Evolutionary conservation across 805 yeast genomes (phyloP).

Genomic region (Kodamaea neixiangensis): DNA sequence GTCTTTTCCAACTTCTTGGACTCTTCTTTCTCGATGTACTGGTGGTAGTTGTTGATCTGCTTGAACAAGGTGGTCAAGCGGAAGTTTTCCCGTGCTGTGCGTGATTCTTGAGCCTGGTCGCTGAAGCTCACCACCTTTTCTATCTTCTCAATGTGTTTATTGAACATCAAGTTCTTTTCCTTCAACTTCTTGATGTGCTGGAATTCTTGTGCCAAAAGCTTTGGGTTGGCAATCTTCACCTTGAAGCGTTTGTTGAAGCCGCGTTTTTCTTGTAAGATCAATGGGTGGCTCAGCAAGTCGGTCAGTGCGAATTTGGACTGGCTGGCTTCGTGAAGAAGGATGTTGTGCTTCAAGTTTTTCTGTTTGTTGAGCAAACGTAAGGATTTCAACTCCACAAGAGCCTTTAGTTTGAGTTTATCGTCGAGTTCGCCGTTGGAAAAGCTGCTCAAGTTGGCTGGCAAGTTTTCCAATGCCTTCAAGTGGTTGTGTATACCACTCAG

Average conservation of each 20-base stretch:
- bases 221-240: slow-evolving; percentile 71
- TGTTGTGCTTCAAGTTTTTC: slow-evolving; percentile 63
- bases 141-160: slow-evolving; percentile 27
- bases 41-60: slow-evolving; percentile 50
- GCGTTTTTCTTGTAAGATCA: slow-evolving; percentile 67
- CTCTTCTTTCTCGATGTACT: slow-evolving; percentile 69
- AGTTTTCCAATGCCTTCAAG: slow-evolving; percentile 57
- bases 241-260: slow-evolving; percentile 68
- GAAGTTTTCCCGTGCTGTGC: slow-evolving; percentile 25
- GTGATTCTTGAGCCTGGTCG: slow-evolving; percentile 21
- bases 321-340: slow-evolving; percentile 54
- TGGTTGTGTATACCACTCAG: slow-evolving; percentile 57
- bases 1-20: slow-evolving; percentile 72
- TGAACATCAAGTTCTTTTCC: slow-evolving; percentile 23
- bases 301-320: slow-evolving; percentile 59
- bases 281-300: slow-evolving; percentile 51
- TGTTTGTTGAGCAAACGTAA: slow-evolving; percentile 67
- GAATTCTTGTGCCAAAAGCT: slow-evolving; percentile 71
- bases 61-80: slow-evolving; percentile 29
- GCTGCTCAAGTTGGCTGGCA: slow-evolving; percentile 74
- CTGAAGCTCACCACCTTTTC: slow-evolving; percentile 29
- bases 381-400: slow-evolving; percentile 70
- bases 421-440: slow-evolving; percentile 37
- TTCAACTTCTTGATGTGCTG: slow-evolving; percentile 72
- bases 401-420: slow-evolving; percentile 55